Conservation (phyloP, 108 stramenopile species). For the Fragilariopsis cylindrus region DNA sequence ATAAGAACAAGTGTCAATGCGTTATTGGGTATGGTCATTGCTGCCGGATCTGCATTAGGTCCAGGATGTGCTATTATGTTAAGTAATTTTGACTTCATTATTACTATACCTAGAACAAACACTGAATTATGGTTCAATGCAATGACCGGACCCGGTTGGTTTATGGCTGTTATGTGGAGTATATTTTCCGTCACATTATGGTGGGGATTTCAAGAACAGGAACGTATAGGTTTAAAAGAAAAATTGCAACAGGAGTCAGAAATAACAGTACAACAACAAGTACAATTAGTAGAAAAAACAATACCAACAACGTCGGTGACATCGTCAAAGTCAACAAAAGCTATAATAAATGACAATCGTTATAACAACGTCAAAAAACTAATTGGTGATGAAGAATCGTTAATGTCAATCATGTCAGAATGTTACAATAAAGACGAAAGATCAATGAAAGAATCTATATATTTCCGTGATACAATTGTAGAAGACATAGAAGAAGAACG, state of each 20-base stretch:
- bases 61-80: conserved; percentile 80
- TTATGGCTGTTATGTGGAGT: conserved; percentile 81
- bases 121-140: conserved; percentile 56
- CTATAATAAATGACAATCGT: too few species aligned
- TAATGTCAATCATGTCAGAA: not conserved
- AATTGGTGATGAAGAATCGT: not conserved
- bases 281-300: not conserved
- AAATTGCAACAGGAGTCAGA: conserved; percentile 47
- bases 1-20: conserved; percentile 82
- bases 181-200: conserved; percentile 46
- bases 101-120: conserved; percentile 45
- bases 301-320: not conserved
- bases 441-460: not conserved
- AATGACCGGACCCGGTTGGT: conserved; percentile 79
- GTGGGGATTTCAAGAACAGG: conserved; percentile 55
- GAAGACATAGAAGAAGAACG: not conserved
- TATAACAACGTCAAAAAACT: too few species aligned
- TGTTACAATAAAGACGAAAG: not conserved
- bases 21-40: conserved; percentile 77
- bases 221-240: conserved; percentile 60
- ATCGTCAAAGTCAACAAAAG: not conserved
- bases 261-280: not conserved
- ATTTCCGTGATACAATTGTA: not conserved
- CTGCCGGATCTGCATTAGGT: conserved; percentile 81
- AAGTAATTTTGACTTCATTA: conserved; percentile 44